Percentiles rank a stretch among this genome's conserved stretches.
These are phyloP conservation scores for Salix suchowensis DNA, from an alignment of 345 rosid genomes.

Conservation along the genomic window DNA sequence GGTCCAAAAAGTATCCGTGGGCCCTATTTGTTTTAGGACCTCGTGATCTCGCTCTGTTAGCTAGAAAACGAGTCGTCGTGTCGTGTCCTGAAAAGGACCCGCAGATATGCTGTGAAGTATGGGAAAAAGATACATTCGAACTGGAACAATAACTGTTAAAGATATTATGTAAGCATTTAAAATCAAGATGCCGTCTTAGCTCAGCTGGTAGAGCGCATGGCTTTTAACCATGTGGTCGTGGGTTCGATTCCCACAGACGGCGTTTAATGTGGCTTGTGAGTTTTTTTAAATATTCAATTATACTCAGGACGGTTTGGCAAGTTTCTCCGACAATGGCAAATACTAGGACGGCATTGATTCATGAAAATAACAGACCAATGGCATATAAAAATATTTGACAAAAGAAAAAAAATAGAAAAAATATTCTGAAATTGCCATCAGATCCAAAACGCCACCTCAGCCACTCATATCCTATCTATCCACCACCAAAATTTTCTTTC, in stretches of 20 bases:
- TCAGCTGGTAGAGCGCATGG: constrained; percentile 75
- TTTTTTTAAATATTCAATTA: too few relatives aligned
- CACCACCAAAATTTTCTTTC: background rate
- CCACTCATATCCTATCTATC: constrained; percentile 7
- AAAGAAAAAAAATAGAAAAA: background rate
- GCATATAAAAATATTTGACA: background rate
- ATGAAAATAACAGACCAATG: background rate
- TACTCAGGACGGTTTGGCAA: background rate
- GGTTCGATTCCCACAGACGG: constrained; percentile 68
- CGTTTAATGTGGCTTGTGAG: background rate
- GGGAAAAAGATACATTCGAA: too few relatives aligned
- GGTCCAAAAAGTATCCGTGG: background rate
- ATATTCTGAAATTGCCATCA: background rate
- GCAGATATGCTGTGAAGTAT: background rate
- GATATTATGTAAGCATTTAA: fast-evolving
- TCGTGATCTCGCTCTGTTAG: background rate
- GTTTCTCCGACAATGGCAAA: background rate
- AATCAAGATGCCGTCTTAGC: constrained; percentile 42
- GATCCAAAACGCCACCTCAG: constrained; percentile 5
- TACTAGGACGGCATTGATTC: background rate
- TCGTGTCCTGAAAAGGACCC: background rate
- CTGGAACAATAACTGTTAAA: too few relatives aligned
- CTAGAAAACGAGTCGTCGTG: background rate
- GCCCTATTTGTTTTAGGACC: background rate
- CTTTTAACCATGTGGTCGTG: constrained; percentile 73